Evolutionary conservation across 495 filamentous ascomycete genomes (phyloP).

Genomic region (Xylaria curta): DNA sequence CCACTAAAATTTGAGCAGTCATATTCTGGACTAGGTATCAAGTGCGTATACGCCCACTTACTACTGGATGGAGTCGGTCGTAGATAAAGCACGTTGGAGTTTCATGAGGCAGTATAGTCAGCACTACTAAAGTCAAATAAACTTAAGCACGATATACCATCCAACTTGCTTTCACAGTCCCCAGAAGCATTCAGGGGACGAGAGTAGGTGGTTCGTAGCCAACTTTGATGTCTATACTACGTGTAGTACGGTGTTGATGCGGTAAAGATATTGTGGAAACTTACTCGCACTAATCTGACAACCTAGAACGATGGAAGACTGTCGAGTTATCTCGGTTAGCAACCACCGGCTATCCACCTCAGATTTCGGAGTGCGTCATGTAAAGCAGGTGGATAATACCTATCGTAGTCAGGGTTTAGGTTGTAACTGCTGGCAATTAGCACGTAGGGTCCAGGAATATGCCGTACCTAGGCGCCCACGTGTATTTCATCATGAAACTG

Average conservation of each 20-base stretch:
- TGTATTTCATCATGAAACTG: slow-evolving; percentile 12
- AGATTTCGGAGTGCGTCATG: not conserved
- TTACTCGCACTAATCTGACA: not conserved
- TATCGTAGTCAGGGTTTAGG: not conserved
- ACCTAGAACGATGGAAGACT: not conserved
- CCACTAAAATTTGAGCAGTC: not conserved
- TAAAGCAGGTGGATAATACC: slow-evolving; percentile 9
- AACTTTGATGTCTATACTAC: not conserved
- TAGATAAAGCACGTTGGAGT: not conserved
- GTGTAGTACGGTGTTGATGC: not conserved
- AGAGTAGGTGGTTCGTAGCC: not conserved
- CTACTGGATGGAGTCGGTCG: not conserved
- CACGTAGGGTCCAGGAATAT: slow-evolving; percentile 8
- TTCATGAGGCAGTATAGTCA: slow-evolving; percentile 5
- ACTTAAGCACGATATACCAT: not conserved
- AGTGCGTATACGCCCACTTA: not conserved
- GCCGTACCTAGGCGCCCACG: not conserved
- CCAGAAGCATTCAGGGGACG: not conserved
- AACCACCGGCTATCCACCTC: not conserved
- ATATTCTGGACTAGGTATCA: not conserved
- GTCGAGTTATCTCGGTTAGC: slow-evolving; percentile 1
- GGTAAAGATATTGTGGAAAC: slow-evolving; percentile 10
- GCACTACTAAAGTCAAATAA: not conserved
- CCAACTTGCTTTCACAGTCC: not conserved
- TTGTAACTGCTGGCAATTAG: not conserved